A percentile compares a stretch with the other conserved stretches of the same genome.
Evolutionary conservation across 192 early-diverging fungal species (phyloP).

Genomic region (Coemansia sp.): DNA sequence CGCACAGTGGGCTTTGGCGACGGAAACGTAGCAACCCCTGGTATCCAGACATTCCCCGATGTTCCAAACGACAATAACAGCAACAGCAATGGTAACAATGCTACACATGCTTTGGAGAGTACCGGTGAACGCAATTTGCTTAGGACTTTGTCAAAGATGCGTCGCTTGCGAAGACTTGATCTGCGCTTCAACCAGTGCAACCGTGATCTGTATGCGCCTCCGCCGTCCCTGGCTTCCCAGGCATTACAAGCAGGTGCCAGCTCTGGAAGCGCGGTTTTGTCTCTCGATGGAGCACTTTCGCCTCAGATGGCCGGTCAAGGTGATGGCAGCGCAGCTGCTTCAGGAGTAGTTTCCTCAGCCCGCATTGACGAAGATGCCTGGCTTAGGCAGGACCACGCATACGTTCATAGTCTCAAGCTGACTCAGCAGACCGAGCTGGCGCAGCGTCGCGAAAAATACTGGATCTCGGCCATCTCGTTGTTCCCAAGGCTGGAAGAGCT

Average conservation of each 20-base stretch:
- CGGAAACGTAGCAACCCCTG: conserved; percentile 2
- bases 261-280: conserved; percentile 6
- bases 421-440: conserved; percentile 16
- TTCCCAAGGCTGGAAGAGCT: conserved; percentile 47
- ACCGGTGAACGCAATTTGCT: conserved; percentile 18
- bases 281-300: conserved; percentile 35
- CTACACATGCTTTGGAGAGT: neutral
- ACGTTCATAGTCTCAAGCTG: conserved; percentile 26
- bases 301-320: conserved; percentile 29
- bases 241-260: neutral
- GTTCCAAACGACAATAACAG: neutral
- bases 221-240: neutral
- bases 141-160: conserved; percentile 21
- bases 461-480: conserved; percentile 19
- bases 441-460: conserved; percentile 40
- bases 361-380: conserved; percentile 45
- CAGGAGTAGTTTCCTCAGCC: conserved; percentile 5
- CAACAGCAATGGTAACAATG: neutral
- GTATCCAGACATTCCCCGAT: conserved; percentile 20
- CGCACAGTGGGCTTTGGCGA: conserved; percentile 37
- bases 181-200: conserved; percentile 50
- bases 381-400: conserved; percentile 37
- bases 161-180: conserved; percentile 32
- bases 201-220: conserved; percentile 39
- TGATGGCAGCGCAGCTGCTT: conserved; percentile 11